Conservation (phyloP, 495 filamentous ascomycete species). For the Hypoxylon crocopeplum region DNA sequence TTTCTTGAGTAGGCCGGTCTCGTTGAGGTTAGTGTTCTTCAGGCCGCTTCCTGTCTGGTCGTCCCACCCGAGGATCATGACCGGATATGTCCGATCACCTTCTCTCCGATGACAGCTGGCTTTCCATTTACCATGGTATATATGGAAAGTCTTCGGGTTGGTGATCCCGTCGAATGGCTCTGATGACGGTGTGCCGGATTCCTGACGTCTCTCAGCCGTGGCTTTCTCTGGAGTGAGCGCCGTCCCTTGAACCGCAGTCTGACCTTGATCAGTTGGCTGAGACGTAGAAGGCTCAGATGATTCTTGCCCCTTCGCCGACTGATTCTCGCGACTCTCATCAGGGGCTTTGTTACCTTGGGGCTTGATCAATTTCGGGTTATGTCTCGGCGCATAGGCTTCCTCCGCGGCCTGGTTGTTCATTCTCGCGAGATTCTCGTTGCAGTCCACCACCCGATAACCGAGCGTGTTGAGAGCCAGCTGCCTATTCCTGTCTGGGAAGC, state of each 20-base stretch:
- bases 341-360: background rate
- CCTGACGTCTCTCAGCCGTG: background rate
- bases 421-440: constrained; percentile 30
- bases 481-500: constrained; percentile 42
- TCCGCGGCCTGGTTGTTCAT: constrained; percentile 46
- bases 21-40: constrained; percentile 33
- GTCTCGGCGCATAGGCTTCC: constrained; percentile 38
- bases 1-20: constrained; percentile 43
- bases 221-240: background rate
- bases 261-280: background rate
- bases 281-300: background rate
- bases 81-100: constrained; percentile 40
- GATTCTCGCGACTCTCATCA: background rate
- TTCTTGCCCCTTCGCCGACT: background rate
- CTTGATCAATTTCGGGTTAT: constrained; percentile 37
- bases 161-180: constrained; percentile 10
- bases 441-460: constrained; percentile 46
- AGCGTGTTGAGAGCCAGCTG: constrained; percentile 41
- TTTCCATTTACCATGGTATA: constrained; percentile 48
- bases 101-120: constrained; percentile 7
- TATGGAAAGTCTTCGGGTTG: constrained; percentile 33
- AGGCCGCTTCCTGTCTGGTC: constrained; percentile 45
- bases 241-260: background rate
- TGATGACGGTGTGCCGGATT: background rate
- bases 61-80: constrained; percentile 50